Evolutionary conservation across 495 filamentous ascomycete genomes (phyloP), one percentile per base, ranked within the genome.

Genomic region (Darksidea phi): DNA sequence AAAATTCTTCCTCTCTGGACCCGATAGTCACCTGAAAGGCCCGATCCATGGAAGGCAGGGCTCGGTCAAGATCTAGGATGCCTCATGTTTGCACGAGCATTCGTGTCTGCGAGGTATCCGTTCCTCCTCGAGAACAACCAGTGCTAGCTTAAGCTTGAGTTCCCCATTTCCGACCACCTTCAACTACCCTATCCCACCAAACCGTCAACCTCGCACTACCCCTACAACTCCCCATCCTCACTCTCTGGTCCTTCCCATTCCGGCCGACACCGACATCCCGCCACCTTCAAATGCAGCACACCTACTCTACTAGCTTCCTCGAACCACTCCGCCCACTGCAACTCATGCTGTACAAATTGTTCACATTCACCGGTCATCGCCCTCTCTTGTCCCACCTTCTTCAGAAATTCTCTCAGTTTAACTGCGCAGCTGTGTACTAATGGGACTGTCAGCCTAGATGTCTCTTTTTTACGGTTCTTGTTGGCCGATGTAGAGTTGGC

Each of bases 271-370:
- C 15, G 24, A 48, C 60, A 57, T 7, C 24, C 46, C 38, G 26
- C 34, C 23, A 11, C 21, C 52, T 43, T 46, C 28, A 58, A 28
- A 54, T 64, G 61, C 47, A 64, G 32, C 23, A 64, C 47, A 6
- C 61, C 61, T n/a, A 18, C 21, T 28, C 12, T 24, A n/a, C n/a
- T 7, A 18, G 48, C 54, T 21, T 34, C 47, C 21, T 13, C 5
- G 6, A 64, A 32, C 61, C 61, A 64, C 10, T 48, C 54, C n/a
- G 45, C 53, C 46, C 54, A 58, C 48, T 58, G 34, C 36, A 53
- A 2, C 47, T 64, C 54, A 59, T 64, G 61, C 24, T 42, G 38
- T 3, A 64, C 61, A 13, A 56, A 42, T n/a, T 17, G 8, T 37
- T 26, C 25, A 10, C 12, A 8, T 28, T 64, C 61, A 11, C 61